Percentiles rank a stretch among this genome's conserved stretches.
phyloP scores from a whole-genome alignment of 371 early-diverging fungal species.

The Dipsacomyces acuminosporus region DNA sequence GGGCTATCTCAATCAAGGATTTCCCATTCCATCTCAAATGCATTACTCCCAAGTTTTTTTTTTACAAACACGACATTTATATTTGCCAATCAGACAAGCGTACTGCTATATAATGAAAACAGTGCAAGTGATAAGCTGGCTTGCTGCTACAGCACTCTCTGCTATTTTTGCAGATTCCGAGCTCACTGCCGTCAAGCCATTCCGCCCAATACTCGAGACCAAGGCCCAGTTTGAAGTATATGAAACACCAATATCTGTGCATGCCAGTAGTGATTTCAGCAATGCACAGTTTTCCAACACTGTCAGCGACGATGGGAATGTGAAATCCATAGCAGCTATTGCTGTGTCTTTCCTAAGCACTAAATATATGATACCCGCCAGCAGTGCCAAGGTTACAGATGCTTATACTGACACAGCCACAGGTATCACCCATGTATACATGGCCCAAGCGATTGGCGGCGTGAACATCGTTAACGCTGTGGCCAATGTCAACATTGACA shows the following conservation, averaged over 20 bases:
- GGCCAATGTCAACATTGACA: slow-evolving; percentile 73
- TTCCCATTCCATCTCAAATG: no score
- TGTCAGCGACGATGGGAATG: background rate
- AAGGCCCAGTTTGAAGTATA: background rate
- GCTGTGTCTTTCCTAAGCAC: slow-evolving; percentile 15
- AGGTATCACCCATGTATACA: slow-evolving; percentile 74
- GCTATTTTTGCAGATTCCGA: no score
- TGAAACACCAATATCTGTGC: background rate
- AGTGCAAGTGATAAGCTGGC: no score
- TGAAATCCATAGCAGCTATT: background rate
- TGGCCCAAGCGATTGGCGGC: slow-evolving; percentile 65
- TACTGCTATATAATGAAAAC: no score
- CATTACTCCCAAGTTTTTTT: no score
- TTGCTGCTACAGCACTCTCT: no score
- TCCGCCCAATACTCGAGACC: background rate
- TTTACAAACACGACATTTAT: no score
- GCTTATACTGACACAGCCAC: slow-evolving; percentile 64
- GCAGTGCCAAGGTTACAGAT: slow-evolving; percentile 7
- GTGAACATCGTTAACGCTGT: slow-evolving; percentile 72
- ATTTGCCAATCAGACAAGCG: no score
- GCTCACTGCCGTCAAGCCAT: background rate
- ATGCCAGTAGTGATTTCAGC: background rate
- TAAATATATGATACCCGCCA: background rate
- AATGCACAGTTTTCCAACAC: background rate
- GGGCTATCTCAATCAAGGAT: no score